Evolutionary conservation across 1,284 basidiomycete species (phyloP).

Genomic region (Ustilago cynodontis): DNA sequence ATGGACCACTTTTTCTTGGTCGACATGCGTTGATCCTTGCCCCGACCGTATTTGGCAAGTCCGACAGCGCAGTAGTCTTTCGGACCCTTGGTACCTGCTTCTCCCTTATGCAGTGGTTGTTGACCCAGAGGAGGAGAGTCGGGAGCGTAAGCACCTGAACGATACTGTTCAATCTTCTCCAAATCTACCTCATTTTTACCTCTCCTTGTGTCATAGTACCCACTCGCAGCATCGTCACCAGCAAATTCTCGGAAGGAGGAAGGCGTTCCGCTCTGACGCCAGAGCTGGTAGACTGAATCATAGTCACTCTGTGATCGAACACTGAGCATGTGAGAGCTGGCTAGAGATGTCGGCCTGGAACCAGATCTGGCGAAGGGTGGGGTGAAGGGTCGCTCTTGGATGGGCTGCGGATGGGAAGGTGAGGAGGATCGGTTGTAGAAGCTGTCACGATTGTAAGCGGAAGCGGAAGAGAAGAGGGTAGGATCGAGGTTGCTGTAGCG

Average conservation of each 20-base stretch:
- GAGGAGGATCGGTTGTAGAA: constrained; percentile 5
- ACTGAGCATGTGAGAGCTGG: constrained; percentile 50
- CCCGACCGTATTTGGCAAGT: constrained; percentile 45
- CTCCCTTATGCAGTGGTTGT: constrained; percentile 20
- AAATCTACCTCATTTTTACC: constrained; percentile 18
- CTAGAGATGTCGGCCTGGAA: constrained; percentile 24
- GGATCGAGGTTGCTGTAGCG: constrained; percentile 13
- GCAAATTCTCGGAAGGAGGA: constrained; percentile 26
- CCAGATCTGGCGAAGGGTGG: constrained; percentile 23
- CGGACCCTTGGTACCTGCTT: constrained; percentile 37
- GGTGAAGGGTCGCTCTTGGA: constrained; percentile 27
- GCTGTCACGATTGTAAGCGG: constrained; percentile 13
- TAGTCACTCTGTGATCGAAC: constrained; percentile 47
- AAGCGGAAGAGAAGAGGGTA: constrained; percentile 11
- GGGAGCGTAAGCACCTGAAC: constrained; percentile 11
- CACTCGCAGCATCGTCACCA: constrained; percentile 17
- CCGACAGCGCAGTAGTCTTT: constrained; percentile 49
- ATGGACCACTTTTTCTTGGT: constrained; percentile 48
- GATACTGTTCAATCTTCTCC: constrained; percentile 45
- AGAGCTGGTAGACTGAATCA: constrained; percentile 56
- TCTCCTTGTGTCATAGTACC: constrained; percentile 14
- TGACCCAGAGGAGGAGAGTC: constrained; percentile 1
- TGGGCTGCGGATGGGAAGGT: constrained; percentile 6
- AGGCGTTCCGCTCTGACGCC: constrained; percentile 35
- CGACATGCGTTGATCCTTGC: constrained; percentile 39